Conservation (phyloP, 139 green algal genomes). For the Bryopsis sp. region DNA sequence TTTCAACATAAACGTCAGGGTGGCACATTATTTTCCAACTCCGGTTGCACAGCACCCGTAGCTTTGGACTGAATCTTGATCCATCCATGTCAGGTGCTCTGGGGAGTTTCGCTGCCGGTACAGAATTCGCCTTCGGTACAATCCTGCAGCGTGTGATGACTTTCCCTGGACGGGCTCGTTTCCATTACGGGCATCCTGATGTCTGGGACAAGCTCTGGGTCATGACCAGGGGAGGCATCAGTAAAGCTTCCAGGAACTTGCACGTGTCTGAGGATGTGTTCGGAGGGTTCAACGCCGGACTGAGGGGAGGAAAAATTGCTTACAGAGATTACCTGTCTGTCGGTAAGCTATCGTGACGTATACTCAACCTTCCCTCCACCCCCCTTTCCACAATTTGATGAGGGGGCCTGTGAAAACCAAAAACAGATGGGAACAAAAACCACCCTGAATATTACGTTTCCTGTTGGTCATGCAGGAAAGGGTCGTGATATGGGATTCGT, state of each 20-base stretch:
- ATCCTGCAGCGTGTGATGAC: conserved; percentile 72
- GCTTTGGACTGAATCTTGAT: too few relatives aligned
- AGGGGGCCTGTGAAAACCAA: too few relatives aligned
- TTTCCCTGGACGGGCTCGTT: conserved; percentile 42
- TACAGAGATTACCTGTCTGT: conserved; percentile 77
- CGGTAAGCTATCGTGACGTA: neutral
- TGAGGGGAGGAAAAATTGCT: conserved; percentile 62
- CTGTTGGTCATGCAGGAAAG: conserved; percentile 46
- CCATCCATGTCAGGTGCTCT: conserved; percentile 57
- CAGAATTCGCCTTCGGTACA: conserved; percentile 70
- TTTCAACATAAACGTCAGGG: neutral
- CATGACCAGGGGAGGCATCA: conserved; percentile 65
- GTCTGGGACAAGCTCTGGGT: conserved; percentile 79
- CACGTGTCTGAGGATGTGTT: conserved; percentile 52
- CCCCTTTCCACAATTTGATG: neutral
- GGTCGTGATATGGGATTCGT: conserved; percentile 89
- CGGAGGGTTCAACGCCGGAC: conserved; percentile 66
- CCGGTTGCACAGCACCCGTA: too few relatives aligned
- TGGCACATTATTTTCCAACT: too few relatives aligned
- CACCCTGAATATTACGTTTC: conserved; percentile 19
- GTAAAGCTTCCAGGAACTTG: conserved; percentile 42
- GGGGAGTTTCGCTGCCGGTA: conserved; percentile 54
- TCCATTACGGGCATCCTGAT: conserved; percentile 92
- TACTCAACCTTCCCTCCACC: neutral
- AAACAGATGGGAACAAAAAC: too few relatives aligned